Percentiles rank a stretch among this genome's conserved stretches.
Evolutionary conservation across 345 rosid genomes (phyloP).

Genomic region (Lenwebbia sp.): DNA sequence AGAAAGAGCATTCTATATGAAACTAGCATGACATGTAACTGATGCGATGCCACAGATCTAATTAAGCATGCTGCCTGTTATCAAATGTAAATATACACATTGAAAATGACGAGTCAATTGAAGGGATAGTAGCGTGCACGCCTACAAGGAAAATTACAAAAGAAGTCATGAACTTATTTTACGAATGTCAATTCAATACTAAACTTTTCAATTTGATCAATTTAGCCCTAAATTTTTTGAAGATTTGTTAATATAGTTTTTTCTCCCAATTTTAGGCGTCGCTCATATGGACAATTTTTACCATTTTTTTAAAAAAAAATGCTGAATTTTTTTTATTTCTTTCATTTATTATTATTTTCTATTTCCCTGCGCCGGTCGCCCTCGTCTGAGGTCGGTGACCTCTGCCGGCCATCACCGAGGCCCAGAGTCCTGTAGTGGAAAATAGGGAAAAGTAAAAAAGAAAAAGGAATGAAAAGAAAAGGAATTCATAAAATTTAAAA

Average conservation of each 20-base stretch:
- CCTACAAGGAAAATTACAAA: background rate
- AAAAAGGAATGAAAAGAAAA: background rate
- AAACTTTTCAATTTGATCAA: background rate
- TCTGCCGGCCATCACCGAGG: background rate
- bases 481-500: background rate
- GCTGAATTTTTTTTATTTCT: too few relatives aligned
- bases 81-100: background rate
- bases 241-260: background rate
- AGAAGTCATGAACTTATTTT: background rate
- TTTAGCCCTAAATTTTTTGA: background rate
- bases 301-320: too few relatives aligned
- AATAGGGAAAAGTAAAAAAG: background rate
- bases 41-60: background rate
- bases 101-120: background rate
- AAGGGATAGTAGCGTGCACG: background rate
- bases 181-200: background rate
- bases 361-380: background rate
- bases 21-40: background rate
- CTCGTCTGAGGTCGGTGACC: fast-evolving
- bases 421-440: fast-evolving
- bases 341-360: background rate
- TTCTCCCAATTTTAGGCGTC: background rate
- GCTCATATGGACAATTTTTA: background rate
- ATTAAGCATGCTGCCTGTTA: background rate
- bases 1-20: background rate